Evolutionary conservation across 2,329 filamentous ascomycete species (phyloP).

Genomic region (Pseudocercospora fuligena): DNA sequence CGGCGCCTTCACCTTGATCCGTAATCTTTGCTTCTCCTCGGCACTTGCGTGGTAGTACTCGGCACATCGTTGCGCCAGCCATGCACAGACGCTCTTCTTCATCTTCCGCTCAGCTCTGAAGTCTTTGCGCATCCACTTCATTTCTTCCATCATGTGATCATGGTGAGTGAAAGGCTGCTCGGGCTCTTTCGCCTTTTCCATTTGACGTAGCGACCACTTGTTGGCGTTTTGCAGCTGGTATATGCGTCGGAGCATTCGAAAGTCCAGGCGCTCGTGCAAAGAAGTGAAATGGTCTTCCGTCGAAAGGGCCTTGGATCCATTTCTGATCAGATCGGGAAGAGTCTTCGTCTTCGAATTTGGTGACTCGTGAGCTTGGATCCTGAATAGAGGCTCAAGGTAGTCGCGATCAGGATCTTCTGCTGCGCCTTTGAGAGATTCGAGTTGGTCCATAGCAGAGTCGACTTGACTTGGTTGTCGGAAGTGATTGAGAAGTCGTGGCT

Average conservation of each 20-base stretch:
- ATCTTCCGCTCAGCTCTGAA: slow-evolving; percentile 93
- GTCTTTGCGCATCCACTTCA: slow-evolving; percentile 98
- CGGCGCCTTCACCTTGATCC: slow-evolving; percentile 64
- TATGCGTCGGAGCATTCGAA: slow-evolving; percentile 81
- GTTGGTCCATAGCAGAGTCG: slow-evolving; percentile 30
- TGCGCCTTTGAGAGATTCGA: slow-evolving; percentile 51
- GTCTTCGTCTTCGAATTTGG: slow-evolving; percentile 55
- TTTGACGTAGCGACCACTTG: slow-evolving; percentile 89
- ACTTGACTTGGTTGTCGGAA: slow-evolving; percentile 15
- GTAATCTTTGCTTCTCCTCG: slow-evolving; percentile 69
- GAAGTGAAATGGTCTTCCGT: slow-evolving; percentile 84
- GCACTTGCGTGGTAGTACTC: slow-evolving; percentile 73
- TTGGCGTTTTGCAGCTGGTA: slow-evolving; percentile 90
- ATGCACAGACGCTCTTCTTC: slow-evolving; percentile 82
- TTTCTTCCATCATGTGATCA: slow-evolving; percentile 86
- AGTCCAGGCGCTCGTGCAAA: slow-evolving; percentile 84
- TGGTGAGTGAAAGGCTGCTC: slow-evolving; percentile 76
- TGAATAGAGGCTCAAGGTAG: slow-evolving; percentile 67
- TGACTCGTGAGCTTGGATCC: slow-evolving; percentile 61
- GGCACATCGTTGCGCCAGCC: slow-evolving; percentile 79
- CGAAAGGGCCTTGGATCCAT: slow-evolving; percentile 86
- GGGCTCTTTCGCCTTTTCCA: slow-evolving; percentile 83
- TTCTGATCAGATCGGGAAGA: slow-evolving; percentile 74
- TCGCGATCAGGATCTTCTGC: slow-evolving; percentile 57
- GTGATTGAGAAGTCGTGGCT: slow-evolving; percentile 16